A percentile compares a stretch with the other conserved stretches of the same genome.
Evolutionary conservation across 208 protist species (phyloP).

Genomic region (Naegleria gruberi): DNA sequence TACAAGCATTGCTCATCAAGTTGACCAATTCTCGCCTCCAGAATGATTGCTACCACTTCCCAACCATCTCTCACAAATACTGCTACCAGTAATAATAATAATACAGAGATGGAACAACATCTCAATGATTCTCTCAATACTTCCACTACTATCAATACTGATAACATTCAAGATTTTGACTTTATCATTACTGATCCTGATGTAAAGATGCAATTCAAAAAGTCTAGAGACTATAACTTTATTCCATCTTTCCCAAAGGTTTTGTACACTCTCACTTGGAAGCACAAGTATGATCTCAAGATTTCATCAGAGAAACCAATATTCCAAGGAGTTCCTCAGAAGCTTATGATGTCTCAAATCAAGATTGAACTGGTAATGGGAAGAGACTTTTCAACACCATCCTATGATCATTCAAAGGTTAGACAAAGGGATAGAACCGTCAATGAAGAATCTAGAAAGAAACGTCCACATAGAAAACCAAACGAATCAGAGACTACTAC

Average conservation of each 20-base stretch:
- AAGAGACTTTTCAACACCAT: not conserved
- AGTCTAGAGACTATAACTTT: not conserved
- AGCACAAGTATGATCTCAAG: constrained; percentile 9
- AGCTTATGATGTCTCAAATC: not conserved
- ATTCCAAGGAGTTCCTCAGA: not conserved
- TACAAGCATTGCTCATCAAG: too few species aligned
- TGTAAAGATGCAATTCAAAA: not conserved
- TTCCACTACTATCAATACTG: not conserved
- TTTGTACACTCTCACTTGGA: constrained; percentile 17
- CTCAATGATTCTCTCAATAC: too few species aligned
- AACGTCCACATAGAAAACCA: not conserved
- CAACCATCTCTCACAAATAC: too few species aligned
- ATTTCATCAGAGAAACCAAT: not conserved
- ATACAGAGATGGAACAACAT: too few species aligned
- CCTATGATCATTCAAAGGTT: not conserved
- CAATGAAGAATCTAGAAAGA: not conserved
- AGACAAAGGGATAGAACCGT: not conserved
- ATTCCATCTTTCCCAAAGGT: not conserved
- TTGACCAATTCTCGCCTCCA: too few species aligned
- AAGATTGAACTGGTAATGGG: not conserved
- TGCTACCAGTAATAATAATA: too few species aligned
- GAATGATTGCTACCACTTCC: too few species aligned
- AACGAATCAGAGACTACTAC: not conserved
- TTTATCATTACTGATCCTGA: not conserved
- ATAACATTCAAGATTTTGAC: not conserved